phyloP scores from a whole-genome alignment of 192 early-diverging fungal genomes.

The Coemansia sp. region DNA sequence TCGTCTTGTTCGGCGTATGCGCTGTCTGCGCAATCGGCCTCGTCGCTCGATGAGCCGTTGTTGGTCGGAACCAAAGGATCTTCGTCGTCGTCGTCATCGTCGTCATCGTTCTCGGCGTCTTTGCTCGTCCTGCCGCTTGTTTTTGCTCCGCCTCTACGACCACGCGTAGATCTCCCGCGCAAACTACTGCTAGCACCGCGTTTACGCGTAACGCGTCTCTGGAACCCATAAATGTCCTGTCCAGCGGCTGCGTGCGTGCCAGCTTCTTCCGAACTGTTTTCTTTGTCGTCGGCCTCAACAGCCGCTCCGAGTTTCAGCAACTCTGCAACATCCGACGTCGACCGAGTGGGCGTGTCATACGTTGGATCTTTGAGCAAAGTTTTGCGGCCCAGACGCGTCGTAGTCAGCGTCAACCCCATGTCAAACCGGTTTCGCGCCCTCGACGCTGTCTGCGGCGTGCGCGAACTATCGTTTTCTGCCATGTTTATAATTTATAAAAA shows the following conservation, averaged over 20 bases:
- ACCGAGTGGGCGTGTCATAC: slow-evolving; percentile 24
- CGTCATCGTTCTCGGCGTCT: slow-evolving; percentile 11
- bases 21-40: slow-evolving; percentile 7
- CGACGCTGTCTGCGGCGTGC: slow-evolving; percentile 19
- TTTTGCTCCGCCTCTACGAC: slow-evolving; percentile 13
- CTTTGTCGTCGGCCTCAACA: slow-evolving; percentile 47
- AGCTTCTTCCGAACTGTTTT: slow-evolving; percentile 49
- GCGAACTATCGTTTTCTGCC: slow-evolving; percentile 1
- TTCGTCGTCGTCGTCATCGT: slow-evolving; percentile 21
- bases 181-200: slow-evolving; percentile 18
- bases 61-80: slow-evolving; percentile 8
- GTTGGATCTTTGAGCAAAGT: slow-evolving; percentile 31
- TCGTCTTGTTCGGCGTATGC: slow-evolving; percentile 12
- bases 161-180: slow-evolving; percentile 11
- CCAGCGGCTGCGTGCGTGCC: slow-evolving; percentile 19
- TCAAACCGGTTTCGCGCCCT: slow-evolving; percentile 30
- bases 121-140: neutral
- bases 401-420: slow-evolving; percentile 47
- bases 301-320: slow-evolving; percentile 41
- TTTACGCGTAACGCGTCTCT: slow-evolving; percentile 30
- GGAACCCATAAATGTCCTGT: slow-evolving; percentile 46
- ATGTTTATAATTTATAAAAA: slow-evolving; percentile 11
- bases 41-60: slow-evolving; percentile 16
- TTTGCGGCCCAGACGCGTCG: slow-evolving; percentile 34
- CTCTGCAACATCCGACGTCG: slow-evolving; percentile 31